These are phyloP conservation scores for Hyaloscypha bicolor DNA, from an alignment of 495 filamentous ascomycete species.

Conservation along the genomic window DNA sequence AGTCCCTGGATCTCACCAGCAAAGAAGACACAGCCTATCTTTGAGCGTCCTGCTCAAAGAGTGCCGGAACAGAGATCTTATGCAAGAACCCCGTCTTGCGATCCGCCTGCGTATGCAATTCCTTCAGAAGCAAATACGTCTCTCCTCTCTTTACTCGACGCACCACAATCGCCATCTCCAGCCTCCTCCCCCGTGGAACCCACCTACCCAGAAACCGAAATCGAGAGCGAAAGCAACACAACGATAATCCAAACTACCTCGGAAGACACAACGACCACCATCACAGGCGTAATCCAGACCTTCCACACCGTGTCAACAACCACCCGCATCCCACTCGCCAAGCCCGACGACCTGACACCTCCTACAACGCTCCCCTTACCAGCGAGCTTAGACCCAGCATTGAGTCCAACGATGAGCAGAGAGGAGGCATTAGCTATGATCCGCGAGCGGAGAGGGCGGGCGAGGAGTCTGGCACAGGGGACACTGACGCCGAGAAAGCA, in stretches of 20 bases:
- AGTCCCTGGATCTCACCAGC: conserved; percentile 31
- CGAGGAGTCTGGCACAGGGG: conserved; percentile 44
- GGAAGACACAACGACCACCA: not conserved
- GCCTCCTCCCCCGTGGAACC: not conserved
- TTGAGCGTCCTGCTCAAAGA: not conserved
- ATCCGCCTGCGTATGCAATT: conserved; percentile 51
- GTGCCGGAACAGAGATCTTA: conserved; percentile 23
- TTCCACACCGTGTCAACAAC: conserved; percentile 40
- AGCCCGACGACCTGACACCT: conserved; percentile 29
- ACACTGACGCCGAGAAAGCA: conserved; percentile 46
- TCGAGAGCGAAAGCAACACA: conserved; percentile 7
- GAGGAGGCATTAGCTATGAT: conserved; percentile 61
- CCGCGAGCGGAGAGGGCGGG: conserved; percentile 52
- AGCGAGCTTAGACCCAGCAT: conserved; percentile 28
- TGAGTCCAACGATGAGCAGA: conserved; percentile 57
- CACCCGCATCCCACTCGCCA: conserved; percentile 47
- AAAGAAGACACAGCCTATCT: conserved; percentile 14
- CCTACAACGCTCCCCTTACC: conserved; percentile 14
- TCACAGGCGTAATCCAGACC: conserved; percentile 12
- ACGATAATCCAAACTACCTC: conserved; percentile 40
- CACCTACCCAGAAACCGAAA: not conserved
- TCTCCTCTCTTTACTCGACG: conserved; percentile 57
- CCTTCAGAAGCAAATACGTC: conserved; percentile 47
- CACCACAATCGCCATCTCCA: conserved; percentile 41
- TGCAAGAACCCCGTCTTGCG: conserved; percentile 52